phyloP scores from a whole-genome alignment of 2,329 filamentous ascomycete species.

The Fusarium tanahbumbuense region DNA sequence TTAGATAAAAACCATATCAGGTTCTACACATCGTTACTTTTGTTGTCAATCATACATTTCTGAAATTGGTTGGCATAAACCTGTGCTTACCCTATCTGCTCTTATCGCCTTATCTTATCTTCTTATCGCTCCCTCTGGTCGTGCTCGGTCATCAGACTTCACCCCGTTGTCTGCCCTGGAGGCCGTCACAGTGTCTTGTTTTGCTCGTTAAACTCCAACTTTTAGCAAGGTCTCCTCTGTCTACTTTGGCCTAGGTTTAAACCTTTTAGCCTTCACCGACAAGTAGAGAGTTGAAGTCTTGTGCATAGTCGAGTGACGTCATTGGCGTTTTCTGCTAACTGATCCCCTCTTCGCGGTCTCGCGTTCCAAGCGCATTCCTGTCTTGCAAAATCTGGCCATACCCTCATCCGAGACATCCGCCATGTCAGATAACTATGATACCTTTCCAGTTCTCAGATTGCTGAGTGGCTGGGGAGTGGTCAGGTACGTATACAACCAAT shows the following conservation, averaged over 20 bases:
- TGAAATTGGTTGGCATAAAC: not conserved
- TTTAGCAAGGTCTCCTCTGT: not conserved
- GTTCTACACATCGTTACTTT: too few species aligned
- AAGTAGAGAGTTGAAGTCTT: not conserved
- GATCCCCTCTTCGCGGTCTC: too few species aligned
- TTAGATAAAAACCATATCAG: too few species aligned
- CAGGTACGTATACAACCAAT: not conserved
- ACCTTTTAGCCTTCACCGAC: too few species aligned
- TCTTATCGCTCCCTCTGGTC: not conserved
- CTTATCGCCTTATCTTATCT: not conserved
- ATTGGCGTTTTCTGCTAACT: not conserved
- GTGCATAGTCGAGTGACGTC: not conserved
- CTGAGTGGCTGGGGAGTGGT: conserved; percentile 17
- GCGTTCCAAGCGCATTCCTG: not conserved
- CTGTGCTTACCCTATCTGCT: not conserved
- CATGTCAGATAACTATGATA: not conserved
- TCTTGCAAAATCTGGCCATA: not conserved
- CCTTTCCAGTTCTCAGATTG: not conserved
- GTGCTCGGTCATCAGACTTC: not conserved
- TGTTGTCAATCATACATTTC: not conserved
- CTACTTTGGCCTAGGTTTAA: rapidly evolving
- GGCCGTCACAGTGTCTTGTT: not conserved
- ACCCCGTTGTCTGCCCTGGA: not conserved
- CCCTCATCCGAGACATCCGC: rapidly evolving
- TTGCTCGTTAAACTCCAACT: not conserved